Conservation (phyloP, 2,329 filamentous ascomycete genomes). For the Penicillium sp. region DNA sequence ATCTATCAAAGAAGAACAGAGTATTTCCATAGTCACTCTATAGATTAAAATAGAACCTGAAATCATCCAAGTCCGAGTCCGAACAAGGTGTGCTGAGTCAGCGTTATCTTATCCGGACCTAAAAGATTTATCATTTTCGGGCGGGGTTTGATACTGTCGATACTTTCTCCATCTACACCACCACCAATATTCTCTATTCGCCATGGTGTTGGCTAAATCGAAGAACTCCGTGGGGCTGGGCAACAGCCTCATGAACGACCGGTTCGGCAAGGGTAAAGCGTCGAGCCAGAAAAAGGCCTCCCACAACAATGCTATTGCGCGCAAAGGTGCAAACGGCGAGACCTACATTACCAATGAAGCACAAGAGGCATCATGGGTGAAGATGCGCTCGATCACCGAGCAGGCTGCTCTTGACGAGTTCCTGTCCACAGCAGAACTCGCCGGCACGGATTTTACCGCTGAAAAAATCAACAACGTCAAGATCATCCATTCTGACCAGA, state of each 20-base stretch:
- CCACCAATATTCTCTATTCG: slow-evolving; percentile 23
- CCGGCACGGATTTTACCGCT: slow-evolving; percentile 97
- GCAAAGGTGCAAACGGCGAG: slow-evolving; percentile 68
- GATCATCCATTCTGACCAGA: slow-evolving; percentile 94
- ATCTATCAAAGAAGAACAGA: too few species aligned
- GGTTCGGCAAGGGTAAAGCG: slow-evolving; percentile 90
- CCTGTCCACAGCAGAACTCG: slow-evolving; percentile 86
- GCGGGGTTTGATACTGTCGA: slow-evolving; percentile 19
- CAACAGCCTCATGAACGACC: slow-evolving; percentile 97
- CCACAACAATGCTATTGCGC: slow-evolving; percentile 60
- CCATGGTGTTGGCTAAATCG: slow-evolving; percentile 78
- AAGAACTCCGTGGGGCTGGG: slow-evolving; percentile 93
- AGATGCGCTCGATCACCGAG: slow-evolving; percentile 98
- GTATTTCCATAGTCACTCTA: background rate
- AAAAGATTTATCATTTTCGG: slow-evolving; percentile 25
- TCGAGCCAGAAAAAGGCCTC: slow-evolving; percentile 69
- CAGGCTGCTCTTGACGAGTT: slow-evolving; percentile 96
- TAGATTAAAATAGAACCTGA: too few species aligned
- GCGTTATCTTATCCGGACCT: slow-evolving; percentile 31
- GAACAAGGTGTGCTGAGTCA: slow-evolving; percentile 17
- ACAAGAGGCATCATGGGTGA: slow-evolving; percentile 92
- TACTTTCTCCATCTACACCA: slow-evolving; percentile 12
- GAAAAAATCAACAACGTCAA: slow-evolving; percentile 99
- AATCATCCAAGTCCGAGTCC: too few species aligned
- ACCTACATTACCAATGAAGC: slow-evolving; percentile 86